Evolutionary conservation across 768 basidiomycete genomes (phyloP), one percentile per base, ranked within the genome.

Genomic region (Lactarius deliciosus): DNA sequence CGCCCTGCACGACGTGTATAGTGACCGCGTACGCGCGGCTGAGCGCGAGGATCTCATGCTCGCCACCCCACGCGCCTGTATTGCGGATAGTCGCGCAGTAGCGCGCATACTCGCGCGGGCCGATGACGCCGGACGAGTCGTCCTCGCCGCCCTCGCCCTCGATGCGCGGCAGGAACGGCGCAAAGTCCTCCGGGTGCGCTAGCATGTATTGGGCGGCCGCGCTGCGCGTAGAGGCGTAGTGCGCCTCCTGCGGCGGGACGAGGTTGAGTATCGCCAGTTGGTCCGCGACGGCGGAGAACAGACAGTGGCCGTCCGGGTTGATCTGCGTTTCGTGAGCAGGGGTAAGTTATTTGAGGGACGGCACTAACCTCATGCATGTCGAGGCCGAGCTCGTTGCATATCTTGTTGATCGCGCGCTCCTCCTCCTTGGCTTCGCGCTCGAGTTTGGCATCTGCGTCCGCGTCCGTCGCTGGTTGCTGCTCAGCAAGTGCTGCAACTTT

Each of bases 1-100:
- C 89, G 1, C 86, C 86, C 75, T 98, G 97, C 15, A 98, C 82
- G 61, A 99, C 91, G 74, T 96, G 89, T 58, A 99, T 95, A 0
- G 95, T 90, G 45, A 96, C 79, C 63, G 87, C 83, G 75, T 85
- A 98, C 36, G 87, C 86, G 60, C 89, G 82, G 74, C 90, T 89
- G 18, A 98, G 80, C 3, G 97, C 97, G 71, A 91, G 82, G 38
- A 99, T 94, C 82, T 98, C 97, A 8, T 94, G 96, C 78, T 98
- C 95, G 41, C 97, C 96, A 58, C 97, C 97, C 97, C 97, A 98
- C 36, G 87, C 84, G n/a, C 86, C 89, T 28, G 94, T 96, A 74
- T 89, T 82, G 50, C 87, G 86, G 34, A 99, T 87, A 13, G 83
- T 81, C 64, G 78, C 76, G 74, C 95, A 97, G 75, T 99, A 98